Conservation (phyloP, 345 rosid genomes). For the Sisymbrium altissimum region DNA sequence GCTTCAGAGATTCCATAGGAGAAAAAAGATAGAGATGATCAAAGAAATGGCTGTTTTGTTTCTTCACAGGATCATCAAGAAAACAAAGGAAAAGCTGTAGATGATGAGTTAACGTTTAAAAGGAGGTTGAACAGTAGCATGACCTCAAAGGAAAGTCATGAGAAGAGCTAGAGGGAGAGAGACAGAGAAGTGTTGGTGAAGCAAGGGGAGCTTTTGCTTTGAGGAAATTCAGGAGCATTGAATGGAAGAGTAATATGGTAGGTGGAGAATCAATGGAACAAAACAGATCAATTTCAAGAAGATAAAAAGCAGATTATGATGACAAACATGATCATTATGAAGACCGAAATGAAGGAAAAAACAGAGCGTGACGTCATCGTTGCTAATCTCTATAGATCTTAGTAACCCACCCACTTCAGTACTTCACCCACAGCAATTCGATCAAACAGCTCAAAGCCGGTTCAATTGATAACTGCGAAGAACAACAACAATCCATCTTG, state of each 20-base stretch:
- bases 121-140: constrained; percentile 32
- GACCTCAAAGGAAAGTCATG: constrained; percentile 45
- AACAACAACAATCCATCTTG: not conserved
- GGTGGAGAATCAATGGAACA: constrained; percentile 29
- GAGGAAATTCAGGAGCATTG: constrained; percentile 40
- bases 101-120: not conserved
- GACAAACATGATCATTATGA: constrained; percentile 14
- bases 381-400: not conserved
- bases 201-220: constrained; percentile 31
- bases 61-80: not conserved
- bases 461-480: constrained; percentile 4
- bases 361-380: not conserved
- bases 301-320: constrained; percentile 23
- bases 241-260: constrained; percentile 27
- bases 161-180: constrained; percentile 18
- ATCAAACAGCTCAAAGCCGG: constrained; percentile 9
- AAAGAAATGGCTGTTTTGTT: not conserved
- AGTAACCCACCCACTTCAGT: constrained; percentile 14
- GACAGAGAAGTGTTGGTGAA: constrained; percentile 28
- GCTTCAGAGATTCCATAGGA: constrained; percentile 54
- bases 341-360: not conserved
- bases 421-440: not conserved
- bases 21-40: not conserved
- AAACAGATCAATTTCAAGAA: constrained; percentile 7
- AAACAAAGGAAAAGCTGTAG: not conserved